Percentiles rank a stretch among this genome's conserved stretches.
Conservation (phyloP, 768 basidiomycete species). For the Trametes cinnabarina region DNA sequence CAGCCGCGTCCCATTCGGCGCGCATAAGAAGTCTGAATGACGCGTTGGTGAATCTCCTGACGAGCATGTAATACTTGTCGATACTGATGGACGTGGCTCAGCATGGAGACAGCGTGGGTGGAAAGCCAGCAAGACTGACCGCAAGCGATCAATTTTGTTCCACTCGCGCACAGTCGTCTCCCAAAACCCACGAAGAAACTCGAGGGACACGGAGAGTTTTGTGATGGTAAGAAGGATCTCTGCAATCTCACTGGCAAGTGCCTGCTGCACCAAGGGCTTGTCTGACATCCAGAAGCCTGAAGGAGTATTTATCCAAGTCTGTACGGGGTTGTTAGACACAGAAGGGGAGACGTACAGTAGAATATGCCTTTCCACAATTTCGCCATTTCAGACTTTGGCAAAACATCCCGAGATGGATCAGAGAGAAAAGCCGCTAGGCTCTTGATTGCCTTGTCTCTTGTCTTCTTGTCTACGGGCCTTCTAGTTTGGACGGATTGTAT, state of each 20-base stretch:
- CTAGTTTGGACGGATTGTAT: background rate
- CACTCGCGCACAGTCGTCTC: slow-evolving; percentile 86
- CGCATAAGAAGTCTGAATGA: slow-evolving; percentile 78
- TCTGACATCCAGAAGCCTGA: slow-evolving; percentile 99
- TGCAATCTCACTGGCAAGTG: slow-evolving; percentile 81
- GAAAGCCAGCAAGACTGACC: slow-evolving; percentile 47
- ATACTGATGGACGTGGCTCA: slow-evolving; percentile 48
- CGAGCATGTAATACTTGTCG: slow-evolving; percentile 97
- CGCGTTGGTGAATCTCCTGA: slow-evolving; percentile 84
- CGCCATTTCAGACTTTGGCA: slow-evolving; percentile 76
- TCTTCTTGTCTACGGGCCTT: slow-evolving; percentile 70
- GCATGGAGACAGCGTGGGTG: too few species aligned
- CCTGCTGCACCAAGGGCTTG: slow-evolving; percentile 94
- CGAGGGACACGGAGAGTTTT: slow-evolving; percentile 54
- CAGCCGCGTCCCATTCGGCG: slow-evolving; percentile 58
- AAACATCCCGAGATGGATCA: slow-evolving; percentile 49
- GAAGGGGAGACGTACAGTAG: slow-evolving; percentile 64
- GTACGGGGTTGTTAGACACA: too few species aligned
- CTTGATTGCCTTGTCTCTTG: slow-evolving; percentile 87
- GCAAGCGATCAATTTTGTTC: slow-evolving; percentile 85
- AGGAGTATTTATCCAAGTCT: background rate
- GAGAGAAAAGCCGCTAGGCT: slow-evolving; percentile 79
- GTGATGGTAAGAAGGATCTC: slow-evolving; percentile 74
- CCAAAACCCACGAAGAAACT: slow-evolving; percentile 91
- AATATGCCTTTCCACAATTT: slow-evolving; percentile 98